phyloP scores from a whole-genome alignment of 176 grass and related monocot genomes.

The Cocos nucifera region DNA sequence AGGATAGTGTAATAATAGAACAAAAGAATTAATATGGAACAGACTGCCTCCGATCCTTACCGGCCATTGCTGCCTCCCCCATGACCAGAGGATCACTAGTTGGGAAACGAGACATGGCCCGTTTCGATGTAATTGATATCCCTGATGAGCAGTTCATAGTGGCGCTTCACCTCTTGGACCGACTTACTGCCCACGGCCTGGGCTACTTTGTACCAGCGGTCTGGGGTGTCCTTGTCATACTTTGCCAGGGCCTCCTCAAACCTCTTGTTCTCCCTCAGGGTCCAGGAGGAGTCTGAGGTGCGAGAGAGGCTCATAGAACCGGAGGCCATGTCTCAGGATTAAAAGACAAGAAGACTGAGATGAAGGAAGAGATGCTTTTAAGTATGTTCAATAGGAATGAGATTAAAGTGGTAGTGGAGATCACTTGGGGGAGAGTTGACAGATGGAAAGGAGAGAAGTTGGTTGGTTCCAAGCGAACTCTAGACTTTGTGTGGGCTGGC shows the following conservation, averaged over 20 bases:
- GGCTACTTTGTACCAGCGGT: conserved; percentile 15
- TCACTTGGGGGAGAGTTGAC: not conserved
- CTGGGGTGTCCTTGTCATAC: not conserved
- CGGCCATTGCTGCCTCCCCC: not conserved
- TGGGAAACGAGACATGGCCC: not conserved
- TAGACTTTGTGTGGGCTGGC: not conserved
- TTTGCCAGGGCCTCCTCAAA: conserved; percentile 2
- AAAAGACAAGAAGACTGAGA: too few species aligned
- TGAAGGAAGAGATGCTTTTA: too few species aligned
- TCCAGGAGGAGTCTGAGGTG: not conserved
- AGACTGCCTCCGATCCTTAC: too few species aligned
- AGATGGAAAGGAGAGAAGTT: not conserved
- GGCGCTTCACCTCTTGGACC: conserved; percentile 5
- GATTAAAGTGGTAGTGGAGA: not conserved
- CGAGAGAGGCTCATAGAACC: not conserved
- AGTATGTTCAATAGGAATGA: too few species aligned
- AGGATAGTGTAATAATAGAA: too few species aligned
- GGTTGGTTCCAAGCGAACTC: not conserved
- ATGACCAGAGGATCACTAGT: not conserved
- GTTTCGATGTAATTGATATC: conserved; percentile 1
- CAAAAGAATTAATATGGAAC: too few species aligned
- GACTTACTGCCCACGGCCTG: conserved; percentile 4
- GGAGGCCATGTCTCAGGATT: not conserved
- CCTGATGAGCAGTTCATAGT: conserved; percentile 6
- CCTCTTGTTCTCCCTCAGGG: conserved; percentile 6